phyloP scores from a whole-genome alignment of 2,329 filamentous ascomycete genomes.

The Colletotrichum cuscutae region DNA sequence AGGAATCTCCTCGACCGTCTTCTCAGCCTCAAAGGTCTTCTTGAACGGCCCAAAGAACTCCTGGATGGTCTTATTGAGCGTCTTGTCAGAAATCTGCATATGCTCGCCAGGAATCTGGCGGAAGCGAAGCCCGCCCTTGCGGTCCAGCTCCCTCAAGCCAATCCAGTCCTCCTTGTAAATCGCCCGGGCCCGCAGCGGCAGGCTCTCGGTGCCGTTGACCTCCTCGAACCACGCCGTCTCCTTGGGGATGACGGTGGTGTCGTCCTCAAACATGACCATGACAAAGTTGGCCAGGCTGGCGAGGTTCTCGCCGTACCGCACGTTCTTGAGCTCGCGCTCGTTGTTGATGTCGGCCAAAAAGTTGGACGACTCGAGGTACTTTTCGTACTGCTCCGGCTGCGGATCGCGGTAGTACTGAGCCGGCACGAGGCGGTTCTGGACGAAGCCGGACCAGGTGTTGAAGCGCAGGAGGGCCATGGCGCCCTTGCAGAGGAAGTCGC shows the following conservation, averaged over 20 bases:
- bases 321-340: constrained; percentile 81
- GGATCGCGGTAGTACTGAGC: constrained; percentile 93
- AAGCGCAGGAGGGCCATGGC: constrained; percentile 81
- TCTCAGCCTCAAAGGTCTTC: constrained; percentile 46
- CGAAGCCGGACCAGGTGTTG: constrained; percentile 83
- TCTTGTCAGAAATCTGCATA: constrained; percentile 79
- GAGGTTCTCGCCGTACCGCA: constrained; percentile 77
- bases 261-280: constrained; percentile 90
- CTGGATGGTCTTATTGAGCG: constrained; percentile 73
- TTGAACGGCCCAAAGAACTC: constrained; percentile 71
- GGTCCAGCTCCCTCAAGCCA: constrained; percentile 81
- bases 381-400: constrained; percentile 66
- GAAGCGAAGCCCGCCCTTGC: constrained; percentile 83
- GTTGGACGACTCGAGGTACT: constrained; percentile 83
- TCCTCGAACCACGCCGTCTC: constrained; percentile 93
- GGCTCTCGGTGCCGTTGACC: constrained; percentile 77
- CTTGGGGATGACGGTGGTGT: constrained; percentile 88
- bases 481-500: constrained; percentile 83
- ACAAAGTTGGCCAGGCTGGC: constrained; percentile 78
- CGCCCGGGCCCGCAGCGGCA: constrained; percentile 72
- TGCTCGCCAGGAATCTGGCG: constrained; percentile 79
- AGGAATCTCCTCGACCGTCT: constrained; percentile 32
- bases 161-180: constrained; percentile 96
- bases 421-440: constrained; percentile 85
- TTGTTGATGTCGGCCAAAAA: constrained; percentile 98